phyloP scores from a whole-genome alignment of 306 rosid genomes.

The Quercus mongolica region DNA sequence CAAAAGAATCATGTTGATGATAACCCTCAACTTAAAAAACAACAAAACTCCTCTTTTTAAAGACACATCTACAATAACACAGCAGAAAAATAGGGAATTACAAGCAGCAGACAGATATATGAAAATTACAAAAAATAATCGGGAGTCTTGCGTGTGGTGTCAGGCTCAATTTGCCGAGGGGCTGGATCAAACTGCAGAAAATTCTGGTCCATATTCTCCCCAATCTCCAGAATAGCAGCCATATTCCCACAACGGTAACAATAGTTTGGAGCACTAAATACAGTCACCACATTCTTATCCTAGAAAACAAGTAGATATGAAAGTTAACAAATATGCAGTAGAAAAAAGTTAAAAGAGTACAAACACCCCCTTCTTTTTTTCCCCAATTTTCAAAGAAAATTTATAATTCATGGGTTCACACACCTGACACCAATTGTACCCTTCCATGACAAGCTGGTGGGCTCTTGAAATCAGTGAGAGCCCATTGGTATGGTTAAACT shows the following conservation, averaged over 20 bases:
- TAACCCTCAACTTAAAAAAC: slow-evolving; percentile 57
- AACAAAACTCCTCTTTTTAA: slow-evolving; percentile 49
- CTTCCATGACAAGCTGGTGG: slow-evolving; percentile 99
- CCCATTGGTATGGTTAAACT: slow-evolving; percentile 92
- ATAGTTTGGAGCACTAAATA: slow-evolving; percentile 96
- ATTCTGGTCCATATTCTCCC: slow-evolving; percentile 97
- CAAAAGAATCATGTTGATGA: slow-evolving; percentile 79
- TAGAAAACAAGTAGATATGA: slow-evolving; percentile 30
- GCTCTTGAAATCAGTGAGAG: slow-evolving; percentile 95
- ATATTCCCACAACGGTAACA: slow-evolving; percentile 97
- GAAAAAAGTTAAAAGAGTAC: neutral
- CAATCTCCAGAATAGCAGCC: slow-evolving; percentile 98
- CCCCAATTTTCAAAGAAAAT: neutral
- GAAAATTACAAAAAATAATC: slow-evolving; percentile 91
- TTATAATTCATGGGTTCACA: slow-evolving; percentile 3
- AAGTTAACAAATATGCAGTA: slow-evolving; percentile 19
- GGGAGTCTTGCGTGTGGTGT: slow-evolving; percentile 96
- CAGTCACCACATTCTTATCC: slow-evolving; percentile 98
- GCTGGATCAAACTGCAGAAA: slow-evolving; percentile 99
- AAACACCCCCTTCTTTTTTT: no score
- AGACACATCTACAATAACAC: slow-evolving; percentile 66
- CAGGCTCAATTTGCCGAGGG: slow-evolving; percentile 96
- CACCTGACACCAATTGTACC: slow-evolving; percentile 99
- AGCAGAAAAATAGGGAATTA: slow-evolving; percentile 57
- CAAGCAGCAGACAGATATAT: slow-evolving; percentile 44